Conservation (phyloP, 2,329 filamentous ascomycete species). For the Dactylellina parvicollis region DNA sequence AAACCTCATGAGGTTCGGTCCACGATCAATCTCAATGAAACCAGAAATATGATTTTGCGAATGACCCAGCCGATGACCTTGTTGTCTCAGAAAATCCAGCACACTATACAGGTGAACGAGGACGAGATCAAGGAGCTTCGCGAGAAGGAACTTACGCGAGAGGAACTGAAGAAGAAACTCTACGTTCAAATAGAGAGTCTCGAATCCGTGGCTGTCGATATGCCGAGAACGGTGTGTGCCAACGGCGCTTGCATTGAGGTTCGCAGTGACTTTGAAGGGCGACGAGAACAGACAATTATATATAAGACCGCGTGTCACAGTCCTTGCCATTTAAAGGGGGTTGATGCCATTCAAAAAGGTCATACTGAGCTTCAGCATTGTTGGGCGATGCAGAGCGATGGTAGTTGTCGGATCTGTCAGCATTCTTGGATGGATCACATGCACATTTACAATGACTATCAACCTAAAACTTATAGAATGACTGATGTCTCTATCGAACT, state of each 20-base stretch:
- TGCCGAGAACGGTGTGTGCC: slow-evolving; percentile 60
- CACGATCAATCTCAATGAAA: slow-evolving; percentile 62
- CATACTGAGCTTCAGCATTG: slow-evolving; percentile 56
- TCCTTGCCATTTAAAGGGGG: slow-evolving; percentile 58
- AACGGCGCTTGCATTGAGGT: slow-evolving; percentile 58
- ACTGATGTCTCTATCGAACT: neutral
- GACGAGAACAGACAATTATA: slow-evolving; percentile 54
- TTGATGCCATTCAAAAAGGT: slow-evolving; percentile 58
- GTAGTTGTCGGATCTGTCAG: slow-evolving; percentile 57
- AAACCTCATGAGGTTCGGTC: slow-evolving; percentile 60
- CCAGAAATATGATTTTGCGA: slow-evolving; percentile 60
- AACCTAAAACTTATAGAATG: slow-evolving; percentile 57
- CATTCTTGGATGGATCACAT: slow-evolving; percentile 60
- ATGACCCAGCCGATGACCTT: slow-evolving; percentile 62
- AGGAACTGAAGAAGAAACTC: slow-evolving; percentile 58
- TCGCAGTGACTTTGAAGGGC: slow-evolving; percentile 56
- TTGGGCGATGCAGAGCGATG: slow-evolving; percentile 39
- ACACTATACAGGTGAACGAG: slow-evolving; percentile 59
- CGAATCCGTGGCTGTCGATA: slow-evolving; percentile 27
- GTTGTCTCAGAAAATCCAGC: slow-evolving; percentile 60
- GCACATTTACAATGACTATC: slow-evolving; percentile 60
- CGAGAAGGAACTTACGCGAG: slow-evolving; percentile 56
- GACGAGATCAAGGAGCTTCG: slow-evolving; percentile 59
- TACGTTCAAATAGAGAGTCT: slow-evolving; percentile 58
- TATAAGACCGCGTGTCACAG: slow-evolving; percentile 60